A percentile compares a stretch with the other conserved stretches of the same genome.
These are phyloP conservation scores for Kurtzmaniella cleridarum DNA, from an alignment of 805 yeast genomes.

Conservation along the genomic window DNA sequence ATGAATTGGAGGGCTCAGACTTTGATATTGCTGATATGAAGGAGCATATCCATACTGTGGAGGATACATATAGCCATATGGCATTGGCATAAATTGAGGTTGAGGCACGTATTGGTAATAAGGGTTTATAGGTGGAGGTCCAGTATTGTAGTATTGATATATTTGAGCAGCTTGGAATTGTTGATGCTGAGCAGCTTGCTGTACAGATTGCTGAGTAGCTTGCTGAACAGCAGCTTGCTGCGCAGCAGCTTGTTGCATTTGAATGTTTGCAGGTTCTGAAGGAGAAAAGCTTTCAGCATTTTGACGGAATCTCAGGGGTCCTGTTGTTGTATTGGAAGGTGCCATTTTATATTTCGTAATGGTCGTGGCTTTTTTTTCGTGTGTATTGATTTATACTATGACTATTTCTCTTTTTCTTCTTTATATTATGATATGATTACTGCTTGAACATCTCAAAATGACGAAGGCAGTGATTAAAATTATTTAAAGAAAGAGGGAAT, in stretches of 20 bases:
- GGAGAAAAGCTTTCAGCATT: conserved; percentile 36
- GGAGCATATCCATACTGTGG: too few relatives aligned
- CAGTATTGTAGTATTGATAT: conserved; percentile 4
- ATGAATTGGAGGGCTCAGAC: too few relatives aligned
- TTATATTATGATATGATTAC: too few relatives aligned
- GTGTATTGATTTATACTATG: too few relatives aligned
- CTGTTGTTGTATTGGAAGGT: conserved; percentile 9
- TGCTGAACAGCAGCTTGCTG: conserved; percentile 1
- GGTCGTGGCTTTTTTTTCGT: too few relatives aligned
- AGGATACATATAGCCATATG: background rate
- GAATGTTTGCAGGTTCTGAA: conserved; percentile 5
- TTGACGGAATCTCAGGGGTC: conserved; percentile 33
- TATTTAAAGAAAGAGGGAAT: too few relatives aligned
- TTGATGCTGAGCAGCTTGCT: conserved; percentile 1
- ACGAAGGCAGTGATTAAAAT: too few relatives aligned
- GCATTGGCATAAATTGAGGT: conserved; percentile 1
- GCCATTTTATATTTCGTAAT: background rate
- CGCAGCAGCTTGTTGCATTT: conserved; percentile 3
- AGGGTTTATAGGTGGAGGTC: conserved; percentile 3
- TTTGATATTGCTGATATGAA: too few relatives aligned
- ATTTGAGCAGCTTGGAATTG: conserved; percentile 2
- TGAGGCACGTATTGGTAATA: conserved; percentile 4
- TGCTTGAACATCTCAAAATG: too few relatives aligned
- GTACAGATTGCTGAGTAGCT: background rate
- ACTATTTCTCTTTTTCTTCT: too few relatives aligned